phyloP scores from a whole-genome alignment of 108 stramenopile genomes.

The Cyclostephanos tholiformis region DNA sequence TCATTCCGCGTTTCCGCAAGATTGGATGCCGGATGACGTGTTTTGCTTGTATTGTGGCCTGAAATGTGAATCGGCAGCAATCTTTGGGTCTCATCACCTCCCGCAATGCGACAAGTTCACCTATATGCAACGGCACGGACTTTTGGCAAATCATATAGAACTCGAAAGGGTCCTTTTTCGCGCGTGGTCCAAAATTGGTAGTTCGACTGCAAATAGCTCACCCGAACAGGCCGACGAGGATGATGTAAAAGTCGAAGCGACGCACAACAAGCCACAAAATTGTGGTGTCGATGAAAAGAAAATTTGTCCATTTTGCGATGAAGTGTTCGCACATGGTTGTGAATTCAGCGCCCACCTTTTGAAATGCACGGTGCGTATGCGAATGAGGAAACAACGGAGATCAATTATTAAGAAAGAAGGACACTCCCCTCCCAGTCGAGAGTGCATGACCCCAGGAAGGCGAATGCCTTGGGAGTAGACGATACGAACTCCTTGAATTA shows the following conservation, averaged over 20 bases:
- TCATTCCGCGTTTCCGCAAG: constrained; percentile 35
- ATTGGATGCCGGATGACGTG: constrained; percentile 9
- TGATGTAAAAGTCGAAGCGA: neutral
- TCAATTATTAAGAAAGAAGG: neutral
- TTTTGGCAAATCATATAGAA: constrained; percentile 18
- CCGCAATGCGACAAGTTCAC: constrained; percentile 19
- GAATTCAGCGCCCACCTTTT: constrained; percentile 34
- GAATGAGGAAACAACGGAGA: constrained; percentile 25
- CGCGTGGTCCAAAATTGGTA: constrained; percentile 11
- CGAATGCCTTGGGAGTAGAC: constrained; percentile 40
- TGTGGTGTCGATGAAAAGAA: constrained; percentile 10
- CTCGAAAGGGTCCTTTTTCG: constrained; percentile 24
- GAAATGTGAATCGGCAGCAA: constrained; percentile 22
- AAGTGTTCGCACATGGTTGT: constrained; percentile 25
- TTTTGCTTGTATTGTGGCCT: constrained; percentile 45
- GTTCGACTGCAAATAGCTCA: constrained; percentile 3
- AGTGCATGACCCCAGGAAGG: constrained; percentile 30
- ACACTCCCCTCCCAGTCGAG: neutral
- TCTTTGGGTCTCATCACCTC: constrained; percentile 25
- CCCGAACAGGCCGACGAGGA: neutral
- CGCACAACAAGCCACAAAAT: constrained; percentile 6
- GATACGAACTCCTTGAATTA: neutral
- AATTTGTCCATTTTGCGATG: constrained; percentile 42
- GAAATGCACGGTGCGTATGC: constrained; percentile 21
- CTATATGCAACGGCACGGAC: constrained; percentile 17